These are phyloP conservation scores for Rhodomyrtus psidioides DNA, from an alignment of 441 rosid species.

Conservation along the genomic window DNA sequence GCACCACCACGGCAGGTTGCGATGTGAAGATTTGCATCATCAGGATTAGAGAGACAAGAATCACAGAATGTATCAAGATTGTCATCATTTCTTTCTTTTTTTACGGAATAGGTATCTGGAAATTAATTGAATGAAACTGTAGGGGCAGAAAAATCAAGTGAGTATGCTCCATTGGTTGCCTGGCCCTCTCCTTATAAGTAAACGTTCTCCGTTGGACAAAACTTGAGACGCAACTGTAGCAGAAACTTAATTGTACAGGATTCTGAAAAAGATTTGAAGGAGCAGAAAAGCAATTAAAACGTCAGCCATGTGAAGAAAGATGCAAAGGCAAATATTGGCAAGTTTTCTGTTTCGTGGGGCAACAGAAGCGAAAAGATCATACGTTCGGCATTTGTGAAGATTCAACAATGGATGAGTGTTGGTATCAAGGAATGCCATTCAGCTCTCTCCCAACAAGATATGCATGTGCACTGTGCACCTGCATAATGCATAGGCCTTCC, in stretches of 20 bases:
- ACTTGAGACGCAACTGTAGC: background rate
- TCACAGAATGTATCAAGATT: background rate
- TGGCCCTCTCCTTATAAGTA: background rate
- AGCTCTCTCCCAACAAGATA: background rate
- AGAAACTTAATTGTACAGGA: background rate
- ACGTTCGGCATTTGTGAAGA: background rate
- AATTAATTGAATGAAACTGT: background rate
- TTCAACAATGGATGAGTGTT: background rate
- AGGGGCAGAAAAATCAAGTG: background rate
- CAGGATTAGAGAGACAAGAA: no score
- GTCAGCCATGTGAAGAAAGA: background rate
- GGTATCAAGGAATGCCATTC: background rate
- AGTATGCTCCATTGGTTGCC: background rate
- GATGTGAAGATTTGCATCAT: no score
- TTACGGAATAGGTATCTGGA: background rate
- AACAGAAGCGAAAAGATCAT: background rate
- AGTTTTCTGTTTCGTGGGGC: background rate
- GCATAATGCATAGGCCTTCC: background rate
- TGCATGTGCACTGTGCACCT: no score
- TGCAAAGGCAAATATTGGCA: background rate
- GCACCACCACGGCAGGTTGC: background rate
- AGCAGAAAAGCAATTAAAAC: background rate
- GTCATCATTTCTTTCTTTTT: background rate
- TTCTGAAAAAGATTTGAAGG: background rate
- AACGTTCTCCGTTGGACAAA: background rate